Base-by-base conservation (phyloP, 208 protist genomes). In the Leptomonas pyrrhocoris region DNA sequence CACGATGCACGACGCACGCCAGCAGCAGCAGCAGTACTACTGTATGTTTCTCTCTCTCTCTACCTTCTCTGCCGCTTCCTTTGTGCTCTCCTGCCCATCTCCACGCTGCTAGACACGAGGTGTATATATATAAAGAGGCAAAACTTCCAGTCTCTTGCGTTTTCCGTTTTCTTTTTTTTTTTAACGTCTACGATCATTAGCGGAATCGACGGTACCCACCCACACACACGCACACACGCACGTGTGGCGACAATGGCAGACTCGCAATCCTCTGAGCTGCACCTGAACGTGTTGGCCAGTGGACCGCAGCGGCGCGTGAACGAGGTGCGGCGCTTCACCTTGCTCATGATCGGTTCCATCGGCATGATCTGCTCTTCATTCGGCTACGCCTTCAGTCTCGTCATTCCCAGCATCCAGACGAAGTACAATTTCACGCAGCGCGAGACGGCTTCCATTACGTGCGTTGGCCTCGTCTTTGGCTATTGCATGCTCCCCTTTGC, bases 371-470 rank as follows among this genome's bases (percentile, higher is more conserved):
- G 61, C 25, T 64, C 77, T 30, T 90, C 84, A 11, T 74, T 78
- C 23, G 63, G 61, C 23, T 89, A 87, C 73, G 74, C 81, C 59
- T 90, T 78, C 65, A 90, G 79, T 31, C 65, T 90, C 21, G 79
- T 86, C 55, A 69, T 75, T 42, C 68, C 73, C 7, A 57, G 51
- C 27, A 45, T 93, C 27, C 80, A 88, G 53, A 66, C 55, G 2
- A 73, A 74, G 34, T 89, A 86, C 72, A 73, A 79, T 54, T 74
- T 88, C 36, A 77, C 75, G 23, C 77, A 84, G 71, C 80, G 73
- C 27, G 76, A 93, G 38, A 77, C 84, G 38, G 79, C 81, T 19
- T 84, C 79, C 21, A 89, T 93, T 59, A 74, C 67, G 50, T 86
- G 77, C 0, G 66, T 79, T 15, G 75, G 77, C 45, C 79, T 84